These are phyloP conservation scores for Phytophthora pisi DNA, from an alignment of 352 stramenopile species.

Conservation along the genomic window DNA sequence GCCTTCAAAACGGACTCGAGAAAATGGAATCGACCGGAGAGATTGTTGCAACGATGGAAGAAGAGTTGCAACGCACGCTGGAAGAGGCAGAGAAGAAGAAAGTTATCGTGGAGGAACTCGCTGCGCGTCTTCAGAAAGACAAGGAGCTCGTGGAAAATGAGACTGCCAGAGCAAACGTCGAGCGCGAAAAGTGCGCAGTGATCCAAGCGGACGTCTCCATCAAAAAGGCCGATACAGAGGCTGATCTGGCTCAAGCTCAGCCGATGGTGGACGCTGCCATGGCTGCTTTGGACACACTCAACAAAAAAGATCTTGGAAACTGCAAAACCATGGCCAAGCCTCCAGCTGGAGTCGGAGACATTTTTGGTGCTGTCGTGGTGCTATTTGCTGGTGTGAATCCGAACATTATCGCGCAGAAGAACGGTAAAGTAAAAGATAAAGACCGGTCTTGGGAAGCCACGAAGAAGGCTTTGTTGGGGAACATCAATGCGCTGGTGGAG, in stretches of 20 bases:
- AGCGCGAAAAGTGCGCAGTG: constrained; percentile 90
- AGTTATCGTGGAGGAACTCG: constrained; percentile 92
- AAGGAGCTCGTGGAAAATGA: constrained; percentile 94
- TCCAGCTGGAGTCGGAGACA: constrained; percentile 86
- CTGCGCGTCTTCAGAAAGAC: constrained; percentile 89
- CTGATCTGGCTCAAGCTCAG: constrained; percentile 72
- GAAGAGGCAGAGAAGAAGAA: constrained; percentile 94
- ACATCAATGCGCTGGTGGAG: constrained; percentile 94
- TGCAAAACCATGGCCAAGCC: constrained; percentile 94
- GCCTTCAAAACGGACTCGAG: constrained; percentile 88
- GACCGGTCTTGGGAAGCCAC: constrained; percentile 92
- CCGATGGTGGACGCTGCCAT: constrained; percentile 89
- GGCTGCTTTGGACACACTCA: constrained; percentile 90
- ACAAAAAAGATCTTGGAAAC: constrained; percentile 89
- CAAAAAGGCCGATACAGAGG: constrained; percentile 89
- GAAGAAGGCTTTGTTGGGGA: constrained; percentile 93
- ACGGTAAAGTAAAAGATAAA: constrained; percentile 94
- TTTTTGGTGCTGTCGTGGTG: constrained; percentile 81
- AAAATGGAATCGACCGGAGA: constrained; percentile 92
- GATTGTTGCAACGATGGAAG: constrained; percentile 92
- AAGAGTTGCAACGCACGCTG: constrained; percentile 89
- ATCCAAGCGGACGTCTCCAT: constrained; percentile 92
- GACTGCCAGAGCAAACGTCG: constrained; percentile 89
- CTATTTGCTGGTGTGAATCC: constrained; percentile 79
- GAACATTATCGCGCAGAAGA: constrained; percentile 88